phyloP scores from a whole-genome alignment of 768 basidiomycete genomes.

The Pleurotus eryngii region DNA sequence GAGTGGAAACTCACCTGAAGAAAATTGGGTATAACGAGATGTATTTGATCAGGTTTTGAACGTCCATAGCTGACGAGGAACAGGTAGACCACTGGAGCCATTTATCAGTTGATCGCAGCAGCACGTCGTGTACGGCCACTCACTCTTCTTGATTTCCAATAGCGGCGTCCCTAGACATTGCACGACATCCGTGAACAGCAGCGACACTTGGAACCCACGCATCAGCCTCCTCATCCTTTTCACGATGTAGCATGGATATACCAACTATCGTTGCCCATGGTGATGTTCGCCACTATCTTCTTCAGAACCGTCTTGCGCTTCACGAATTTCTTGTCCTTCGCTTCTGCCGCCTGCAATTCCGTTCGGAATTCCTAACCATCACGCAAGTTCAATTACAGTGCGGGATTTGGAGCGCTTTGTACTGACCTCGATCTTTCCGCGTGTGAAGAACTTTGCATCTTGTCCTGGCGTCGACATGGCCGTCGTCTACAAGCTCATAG shows the following conservation, averaged over 20 bases:
- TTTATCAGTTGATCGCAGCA: too few species aligned
- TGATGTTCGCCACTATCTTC: slow-evolving; percentile 98
- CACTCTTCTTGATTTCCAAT: slow-evolving; percentile 99
- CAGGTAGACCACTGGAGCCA: slow-evolving; percentile 84
- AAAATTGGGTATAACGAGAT: slow-evolving; percentile 87
- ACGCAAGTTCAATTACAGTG: not conserved
- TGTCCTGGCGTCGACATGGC: slow-evolving; percentile 51
- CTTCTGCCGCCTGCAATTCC: slow-evolving; percentile 86
- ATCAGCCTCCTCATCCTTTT: slow-evolving; percentile 18
- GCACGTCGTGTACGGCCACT: slow-evolving; percentile 19
- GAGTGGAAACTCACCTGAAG: slow-evolving; percentile 58
- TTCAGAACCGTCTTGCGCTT: slow-evolving; percentile 94
- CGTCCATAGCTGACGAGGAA: slow-evolving; percentile 97
- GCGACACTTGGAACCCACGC: slow-evolving; percentile 64
- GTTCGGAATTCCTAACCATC: slow-evolving; percentile 74
- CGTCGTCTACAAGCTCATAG: not conserved
- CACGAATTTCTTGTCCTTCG: slow-evolving; percentile 94
- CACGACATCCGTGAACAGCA: slow-evolving; percentile 92
- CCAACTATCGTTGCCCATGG: slow-evolving; percentile 99
- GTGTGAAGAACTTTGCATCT: slow-evolving; percentile 89
- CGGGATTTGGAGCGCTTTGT: slow-evolving; percentile 2
- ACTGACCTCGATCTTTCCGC: slow-evolving; percentile 85
- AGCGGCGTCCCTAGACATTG: slow-evolving; percentile 93
- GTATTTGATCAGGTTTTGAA: slow-evolving; percentile 89
- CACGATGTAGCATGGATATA: slow-evolving; percentile 26